Base-by-base conservation (phyloP, 2,329 filamentous ascomycete species). In the Diaporthe citrichinensis region DNA sequence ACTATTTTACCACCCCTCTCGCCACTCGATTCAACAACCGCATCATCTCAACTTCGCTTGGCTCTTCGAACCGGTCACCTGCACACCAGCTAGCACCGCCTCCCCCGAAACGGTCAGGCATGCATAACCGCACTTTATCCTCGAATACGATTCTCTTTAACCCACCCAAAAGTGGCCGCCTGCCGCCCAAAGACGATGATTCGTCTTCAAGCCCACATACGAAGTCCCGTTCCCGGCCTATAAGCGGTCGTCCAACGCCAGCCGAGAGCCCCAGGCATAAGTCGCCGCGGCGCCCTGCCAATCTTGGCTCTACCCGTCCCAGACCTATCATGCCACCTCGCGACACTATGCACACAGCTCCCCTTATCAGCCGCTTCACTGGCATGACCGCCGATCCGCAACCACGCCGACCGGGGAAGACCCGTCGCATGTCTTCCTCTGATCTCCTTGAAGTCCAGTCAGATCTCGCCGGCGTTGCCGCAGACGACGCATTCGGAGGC, bases 111-210 rank as follows among this genome's bases (percentile, higher is more conserved):
- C 84, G 85, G 71, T 83, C 85, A 59, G 85, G 84, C 0, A 80
- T 87, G 6, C 95, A 98, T 80, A 89, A 86, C 73, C 93, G 95
- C 51, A 95, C 95, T 17, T 83, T 93, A 5, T 98, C 96, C 0
- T 94, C 92, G 28, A 95, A 93, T 79, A 98, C 96, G 0, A 95
- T 97, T 72, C 87, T 98, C 1, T 98, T 94, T 84, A 95, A 94
- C 46, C 95, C 95, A 0, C 86, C 78, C 1, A 41, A 71, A 17
- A 53, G 20, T 15, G 62, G 68, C 49, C 71, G 71, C 23, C 62
- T 72, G 31, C 62, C 74, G 17, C 73, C 62, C 23, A 61, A 77
- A 15, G 57, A 75, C 4, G 74, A 91, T 44, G 86, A 88, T 36
- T 78, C 83, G 39, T 88, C 89, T 4, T 85, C 87, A 17, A 83